phyloP scores from a whole-genome alignment of 495 filamentous ascomycete genomes.

The Neurospora sp. region DNA sequence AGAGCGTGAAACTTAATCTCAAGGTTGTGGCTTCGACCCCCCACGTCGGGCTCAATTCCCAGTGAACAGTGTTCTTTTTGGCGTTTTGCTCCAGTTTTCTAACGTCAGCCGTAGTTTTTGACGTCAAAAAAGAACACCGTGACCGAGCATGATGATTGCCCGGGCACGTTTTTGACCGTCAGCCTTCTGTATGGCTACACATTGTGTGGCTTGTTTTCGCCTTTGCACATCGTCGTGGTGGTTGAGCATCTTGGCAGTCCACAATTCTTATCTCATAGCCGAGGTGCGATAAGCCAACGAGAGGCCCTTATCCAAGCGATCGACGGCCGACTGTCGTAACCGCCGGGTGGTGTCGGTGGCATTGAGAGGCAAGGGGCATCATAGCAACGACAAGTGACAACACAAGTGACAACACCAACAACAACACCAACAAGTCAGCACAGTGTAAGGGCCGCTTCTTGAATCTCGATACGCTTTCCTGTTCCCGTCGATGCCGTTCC shows the following conservation, averaged over 20 bases:
- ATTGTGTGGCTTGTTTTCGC: neutral
- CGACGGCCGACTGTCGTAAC: neutral
- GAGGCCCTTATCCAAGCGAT: neutral
- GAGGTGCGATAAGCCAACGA: neutral
- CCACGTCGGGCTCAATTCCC: neutral
- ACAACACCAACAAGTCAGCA: neutral
- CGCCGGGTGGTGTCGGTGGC: neutral
- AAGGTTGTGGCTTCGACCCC: neutral
- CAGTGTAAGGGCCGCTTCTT: neutral
- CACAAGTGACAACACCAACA: neutral
- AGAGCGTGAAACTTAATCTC: constrained; percentile 58
- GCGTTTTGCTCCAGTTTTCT: neutral
- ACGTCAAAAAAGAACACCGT: neutral
- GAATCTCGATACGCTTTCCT: neutral
- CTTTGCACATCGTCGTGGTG: neutral
- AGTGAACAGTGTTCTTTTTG: neutral
- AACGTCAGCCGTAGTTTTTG: neutral
- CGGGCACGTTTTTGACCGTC: neutral
- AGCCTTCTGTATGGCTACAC: neutral
- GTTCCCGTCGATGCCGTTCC: neutral
- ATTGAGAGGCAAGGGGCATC: neutral
- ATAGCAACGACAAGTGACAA: neutral
- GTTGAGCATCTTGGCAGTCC: neutral
- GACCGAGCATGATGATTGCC: neutral
- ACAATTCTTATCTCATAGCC: neutral